Evolutionary conservation across 2,329 filamentous ascomycete genomes (phyloP), one percentile per base, ranked within the genome.

Genomic region (Neofusicoccum kwambonambiense): DNA sequence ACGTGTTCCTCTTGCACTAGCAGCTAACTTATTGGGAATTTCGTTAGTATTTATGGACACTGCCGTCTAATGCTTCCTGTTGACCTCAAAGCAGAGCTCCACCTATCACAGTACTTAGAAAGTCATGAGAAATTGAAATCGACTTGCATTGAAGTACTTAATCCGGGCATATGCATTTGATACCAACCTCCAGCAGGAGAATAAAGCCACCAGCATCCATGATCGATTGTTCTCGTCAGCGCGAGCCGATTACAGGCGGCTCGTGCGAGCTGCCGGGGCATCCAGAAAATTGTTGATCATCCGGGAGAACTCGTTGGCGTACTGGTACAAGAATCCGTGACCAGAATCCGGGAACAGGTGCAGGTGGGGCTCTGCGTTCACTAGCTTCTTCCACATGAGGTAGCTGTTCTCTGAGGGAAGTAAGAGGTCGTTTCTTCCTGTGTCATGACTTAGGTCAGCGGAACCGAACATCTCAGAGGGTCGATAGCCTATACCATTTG

Each of bases 311-410:
- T 60, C 42, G 9, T 62, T 63, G 0, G 69, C 67, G 64, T 68
- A 70, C 50, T 72, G 68, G 44, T 68, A 70, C 58, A 70, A 45
- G 64, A 71, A 70, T 1, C 69, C 69, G 62, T 71, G 70, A 3
- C 69, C 68, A 8, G 67, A 64, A 8, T 67, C 64, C 4, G 69
- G 68, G 56, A 67, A 71, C n/a, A 72, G 11, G 41, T 66, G 60
- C 22, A 71, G 27, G 47, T 69, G 67, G 15, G 64, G 50, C 19
- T 67, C 49, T 6, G 66, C 67, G 17, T 67, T 69, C 27, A 50
- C 42, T n/a, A 71, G 19, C 47, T 66, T 65, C 34, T 66, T 49
- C 50, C 51, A 66, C 42, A 71, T 56, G 9, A 68, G 35, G 19
- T 52, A 68, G 31, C 68, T 69, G 41, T 70, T 68, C 6, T 42